These are phyloP conservation scores for Cercospora sp. DNA, from an alignment of 2,329 filamentous ascomycete species.

Conservation along the genomic window DNA sequence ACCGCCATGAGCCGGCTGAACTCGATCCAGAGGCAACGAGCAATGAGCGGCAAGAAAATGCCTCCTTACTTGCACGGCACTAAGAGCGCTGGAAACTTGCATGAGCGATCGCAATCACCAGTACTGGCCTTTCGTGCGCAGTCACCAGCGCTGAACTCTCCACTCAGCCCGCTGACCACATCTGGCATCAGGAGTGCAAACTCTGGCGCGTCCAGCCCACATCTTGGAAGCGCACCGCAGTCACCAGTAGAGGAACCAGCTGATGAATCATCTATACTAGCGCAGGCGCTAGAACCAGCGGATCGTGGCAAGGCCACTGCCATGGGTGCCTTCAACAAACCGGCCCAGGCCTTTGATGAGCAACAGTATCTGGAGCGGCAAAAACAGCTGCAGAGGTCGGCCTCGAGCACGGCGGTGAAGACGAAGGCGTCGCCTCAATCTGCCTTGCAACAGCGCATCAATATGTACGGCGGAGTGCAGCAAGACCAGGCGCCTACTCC, in stretches of 20 bases:
- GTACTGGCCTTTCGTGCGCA: slow-evolving; percentile 36
- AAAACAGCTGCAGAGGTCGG: slow-evolving; percentile 68
- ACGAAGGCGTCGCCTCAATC: slow-evolving; percentile 21
- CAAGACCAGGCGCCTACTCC: slow-evolving; percentile 24
- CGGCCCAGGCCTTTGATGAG: slow-evolving; percentile 76
- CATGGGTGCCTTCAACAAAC: slow-evolving; percentile 69
- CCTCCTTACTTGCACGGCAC: slow-evolving; percentile 36
- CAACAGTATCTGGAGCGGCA: slow-evolving; percentile 80
- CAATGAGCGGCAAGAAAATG: slow-evolving; percentile 53
- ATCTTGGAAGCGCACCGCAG: slow-evolving; percentile 39
- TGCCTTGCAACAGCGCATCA: slow-evolving; percentile 30
- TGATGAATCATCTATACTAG: slow-evolving; percentile 64
- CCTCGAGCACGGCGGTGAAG: slow-evolving; percentile 29
- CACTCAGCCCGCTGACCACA: slow-evolving; percentile 39
- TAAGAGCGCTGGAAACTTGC: slow-evolving; percentile 68
- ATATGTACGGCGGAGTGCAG: slow-evolving; percentile 28
- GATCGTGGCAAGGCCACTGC: slow-evolving; percentile 82
- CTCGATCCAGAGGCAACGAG: slow-evolving; percentile 67
- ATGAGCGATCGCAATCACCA: slow-evolving; percentile 43
- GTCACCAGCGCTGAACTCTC: slow-evolving; percentile 45
- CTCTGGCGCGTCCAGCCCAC: slow-evolving; percentile 43
- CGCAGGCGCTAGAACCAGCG: slow-evolving; percentile 66
- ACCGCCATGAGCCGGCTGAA: slow-evolving; percentile 78
- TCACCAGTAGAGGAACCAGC: slow-evolving; percentile 62
- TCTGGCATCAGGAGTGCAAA: slow-evolving; percentile 41